A percentile compares a stretch with the other conserved stretches of the same genome.
These are phyloP conservation scores for Funneliformis mosseae DNA, from an alignment of 192 early-diverging fungal genomes.

Conservation along the genomic window DNA sequence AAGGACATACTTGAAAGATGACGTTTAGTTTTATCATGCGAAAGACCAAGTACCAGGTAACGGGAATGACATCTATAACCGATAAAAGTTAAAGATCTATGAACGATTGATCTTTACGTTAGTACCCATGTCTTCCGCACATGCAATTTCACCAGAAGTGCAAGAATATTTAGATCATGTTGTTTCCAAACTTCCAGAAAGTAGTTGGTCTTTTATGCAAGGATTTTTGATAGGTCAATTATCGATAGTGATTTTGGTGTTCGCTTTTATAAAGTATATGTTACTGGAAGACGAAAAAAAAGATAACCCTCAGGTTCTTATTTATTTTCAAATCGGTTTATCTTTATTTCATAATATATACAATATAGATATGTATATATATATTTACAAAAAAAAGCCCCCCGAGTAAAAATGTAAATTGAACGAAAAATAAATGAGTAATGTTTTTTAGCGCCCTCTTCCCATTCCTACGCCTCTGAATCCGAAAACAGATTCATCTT, in stretches of 20 bases:
- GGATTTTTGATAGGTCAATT: constrained; percentile 56
- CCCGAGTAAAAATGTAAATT: not conserved
- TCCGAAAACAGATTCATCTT: constrained; percentile 55
- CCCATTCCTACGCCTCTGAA: constrained; percentile 47
- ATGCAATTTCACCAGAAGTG: constrained; percentile 12
- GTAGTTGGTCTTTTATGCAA: constrained; percentile 47
- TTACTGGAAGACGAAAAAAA: constrained; percentile 53
- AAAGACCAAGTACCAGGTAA: not conserved
- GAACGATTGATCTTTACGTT: not conserved
- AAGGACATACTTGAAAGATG: not conserved
- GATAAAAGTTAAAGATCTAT: not conserved
- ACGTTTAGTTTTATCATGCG: not conserved
- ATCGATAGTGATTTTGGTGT: constrained; percentile 51
- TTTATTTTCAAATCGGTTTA: no score
- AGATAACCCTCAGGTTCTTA: constrained; percentile 36
- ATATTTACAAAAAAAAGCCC: not conserved
- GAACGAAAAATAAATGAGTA: not conserved
- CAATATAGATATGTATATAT: not conserved
- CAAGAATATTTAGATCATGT: constrained; percentile 23
- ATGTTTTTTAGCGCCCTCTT: constrained; percentile 18
- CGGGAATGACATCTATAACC: not conserved
- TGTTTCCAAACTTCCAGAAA: not conserved
- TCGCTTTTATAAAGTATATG: constrained; percentile 54
- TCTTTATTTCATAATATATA: no score
- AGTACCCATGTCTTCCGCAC: constrained; percentile 10